These are phyloP conservation scores for Leccinum barrowsii DNA, from an alignment of 768 basidiomycete species.

Conservation along the genomic window DNA sequence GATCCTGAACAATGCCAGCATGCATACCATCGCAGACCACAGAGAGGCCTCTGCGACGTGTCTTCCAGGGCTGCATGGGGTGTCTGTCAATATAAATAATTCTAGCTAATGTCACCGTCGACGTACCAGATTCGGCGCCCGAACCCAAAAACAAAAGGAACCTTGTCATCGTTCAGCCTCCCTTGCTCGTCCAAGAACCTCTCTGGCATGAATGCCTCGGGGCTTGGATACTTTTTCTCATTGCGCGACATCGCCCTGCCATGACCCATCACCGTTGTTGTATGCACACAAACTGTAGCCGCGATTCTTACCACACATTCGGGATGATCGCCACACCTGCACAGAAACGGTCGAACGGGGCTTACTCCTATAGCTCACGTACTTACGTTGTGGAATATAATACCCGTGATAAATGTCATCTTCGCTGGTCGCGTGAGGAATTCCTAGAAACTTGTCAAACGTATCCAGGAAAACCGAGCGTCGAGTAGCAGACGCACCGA, in stretches of 20 bases:
- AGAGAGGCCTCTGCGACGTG: slow-evolving; percentile 20
- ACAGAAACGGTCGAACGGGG: neutral
- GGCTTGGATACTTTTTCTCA: neutral
- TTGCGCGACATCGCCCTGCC: neutral
- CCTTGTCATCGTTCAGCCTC: neutral
- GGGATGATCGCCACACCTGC: neutral
- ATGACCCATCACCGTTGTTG: neutral
- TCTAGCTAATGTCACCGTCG: neutral
- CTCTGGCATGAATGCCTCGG: neutral
- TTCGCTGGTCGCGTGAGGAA: neutral
- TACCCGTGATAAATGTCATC: neutral
- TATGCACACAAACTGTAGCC: neutral
- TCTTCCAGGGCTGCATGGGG: slow-evolving; percentile 14
- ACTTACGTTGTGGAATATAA: neutral
- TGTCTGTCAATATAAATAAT: neutral
- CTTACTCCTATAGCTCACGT: neutral
- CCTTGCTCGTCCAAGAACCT: neutral
- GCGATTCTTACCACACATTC: neutral
- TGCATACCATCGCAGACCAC: slow-evolving; percentile 21
- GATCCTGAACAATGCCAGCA: slow-evolving; percentile 17
- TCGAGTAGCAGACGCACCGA: neutral
- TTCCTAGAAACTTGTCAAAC: neutral
- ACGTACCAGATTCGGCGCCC: slow-evolving; percentile 21
- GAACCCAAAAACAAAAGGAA: slow-evolving; percentile 10
- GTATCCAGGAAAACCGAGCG: neutral